A percentile compares a stretch with the other conserved stretches of the same genome.
Conservation (phyloP, 1,139 yeast genomes). For the Candida frijolesensis region DNA sequence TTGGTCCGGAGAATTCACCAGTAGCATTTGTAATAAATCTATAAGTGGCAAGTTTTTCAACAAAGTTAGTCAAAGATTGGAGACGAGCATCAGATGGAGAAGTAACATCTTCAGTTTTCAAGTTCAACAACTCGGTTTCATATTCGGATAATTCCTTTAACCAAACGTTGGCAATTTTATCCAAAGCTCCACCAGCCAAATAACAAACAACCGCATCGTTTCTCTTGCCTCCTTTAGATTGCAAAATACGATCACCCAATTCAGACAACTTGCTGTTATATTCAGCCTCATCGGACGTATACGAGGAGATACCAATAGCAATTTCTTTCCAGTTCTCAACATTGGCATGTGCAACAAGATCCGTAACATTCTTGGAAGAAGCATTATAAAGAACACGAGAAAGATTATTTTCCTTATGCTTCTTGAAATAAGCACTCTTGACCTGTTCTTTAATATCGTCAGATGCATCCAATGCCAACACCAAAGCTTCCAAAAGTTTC, state of each 20-base stretch:
- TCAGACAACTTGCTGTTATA: slow-evolving; percentile 59
- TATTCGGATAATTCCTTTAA: slow-evolving; percentile 65
- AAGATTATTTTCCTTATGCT: slow-evolving; percentile 56
- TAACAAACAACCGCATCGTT: slow-evolving; percentile 78
- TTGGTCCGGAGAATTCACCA: slow-evolving; percentile 47
- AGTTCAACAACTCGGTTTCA: slow-evolving; percentile 55
- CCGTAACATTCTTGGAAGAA: slow-evolving; percentile 61
- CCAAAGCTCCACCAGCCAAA: slow-evolving; percentile 79
- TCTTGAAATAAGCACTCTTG: slow-evolving; percentile 67
- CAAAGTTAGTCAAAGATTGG: slow-evolving; percentile 76
- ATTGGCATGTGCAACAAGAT: slow-evolving; percentile 77
- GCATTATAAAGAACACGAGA: slow-evolving; percentile 76
- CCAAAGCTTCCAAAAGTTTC: slow-evolving; percentile 74
- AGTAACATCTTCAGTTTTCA: slow-evolving; percentile 37
- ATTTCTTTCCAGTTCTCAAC: slow-evolving; percentile 82
- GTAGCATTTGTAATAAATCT: slow-evolving; percentile 52
- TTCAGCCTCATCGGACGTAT: slow-evolving; percentile 44
- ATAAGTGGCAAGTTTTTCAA: slow-evolving; percentile 80
- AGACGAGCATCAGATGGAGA: slow-evolving; percentile 87
- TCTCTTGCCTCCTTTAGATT: slow-evolving; percentile 40
- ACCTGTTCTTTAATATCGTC: slow-evolving; percentile 66
- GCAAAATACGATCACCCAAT: slow-evolving; percentile 69
- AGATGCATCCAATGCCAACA: slow-evolving; percentile 76
- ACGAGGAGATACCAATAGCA: slow-evolving; percentile 69
- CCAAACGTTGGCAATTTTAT: slow-evolving; percentile 83